These are phyloP conservation scores for Avena sativa DNA, from an alignment of 176 grass and related monocot genomes.

Conservation along the genomic window DNA sequence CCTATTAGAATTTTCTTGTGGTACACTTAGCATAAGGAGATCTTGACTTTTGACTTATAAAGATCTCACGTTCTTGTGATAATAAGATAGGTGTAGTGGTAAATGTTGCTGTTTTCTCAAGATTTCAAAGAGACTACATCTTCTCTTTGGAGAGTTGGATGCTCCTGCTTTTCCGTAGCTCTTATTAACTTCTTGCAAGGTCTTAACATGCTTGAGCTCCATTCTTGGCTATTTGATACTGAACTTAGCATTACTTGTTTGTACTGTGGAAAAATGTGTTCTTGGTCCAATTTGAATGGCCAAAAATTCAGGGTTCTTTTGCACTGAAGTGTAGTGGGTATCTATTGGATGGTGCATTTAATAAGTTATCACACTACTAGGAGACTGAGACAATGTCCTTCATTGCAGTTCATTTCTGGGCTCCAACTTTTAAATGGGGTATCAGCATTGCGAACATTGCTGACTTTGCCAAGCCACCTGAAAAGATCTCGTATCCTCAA, in stretches of 20 bases:
- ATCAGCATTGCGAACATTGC: slow-evolving; percentile 94
- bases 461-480: slow-evolving; percentile 87
- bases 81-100: slow-evolving; percentile 5
- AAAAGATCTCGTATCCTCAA: slow-evolving; percentile 92
- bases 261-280: background rate
- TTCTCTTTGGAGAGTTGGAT: slow-evolving; percentile 8
- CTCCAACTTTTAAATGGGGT: slow-evolving; percentile 95
- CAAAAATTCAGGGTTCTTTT: slow-evolving; percentile 1
- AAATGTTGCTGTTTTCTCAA: background rate
- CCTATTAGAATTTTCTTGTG: background rate
- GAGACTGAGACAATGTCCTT: background rate
- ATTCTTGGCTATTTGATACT: background rate
- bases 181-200: background rate
- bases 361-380: background rate
- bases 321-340: slow-evolving; percentile 10
- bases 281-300: background rate
- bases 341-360: slow-evolving; percentile 14
- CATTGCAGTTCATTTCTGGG: slow-evolving; percentile 88
- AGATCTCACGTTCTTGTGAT: background rate
- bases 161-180: background rate
- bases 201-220: background rate
- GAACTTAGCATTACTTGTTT: background rate
- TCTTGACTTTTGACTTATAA: background rate
- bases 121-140: background rate
- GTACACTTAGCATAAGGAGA: background rate